Evolutionary conservation across 1,284 basidiomycete species (phyloP), one percentile per base, ranked within the genome.

Genomic region (Malassezia caprae): DNA sequence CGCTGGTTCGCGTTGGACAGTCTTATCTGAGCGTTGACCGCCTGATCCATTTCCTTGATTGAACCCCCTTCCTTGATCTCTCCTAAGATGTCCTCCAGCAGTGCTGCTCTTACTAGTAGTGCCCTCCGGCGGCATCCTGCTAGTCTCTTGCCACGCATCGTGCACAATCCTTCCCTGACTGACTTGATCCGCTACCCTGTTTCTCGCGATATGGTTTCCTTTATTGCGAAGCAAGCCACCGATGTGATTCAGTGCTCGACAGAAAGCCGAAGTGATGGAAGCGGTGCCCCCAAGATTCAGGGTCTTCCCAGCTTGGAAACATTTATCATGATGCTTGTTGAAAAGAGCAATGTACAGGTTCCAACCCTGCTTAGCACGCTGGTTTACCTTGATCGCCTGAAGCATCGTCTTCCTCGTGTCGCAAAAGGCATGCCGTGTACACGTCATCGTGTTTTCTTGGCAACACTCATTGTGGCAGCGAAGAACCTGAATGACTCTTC

Each of bases 401-500:
- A 85, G 50, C 76, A 80, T 44, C 86, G 86, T 70, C 79, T 96
- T 43, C 88, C 90, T 10, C 80, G 83, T 53, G 82, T 89, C 76
- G 76, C 88, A 44, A 90, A 88, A 80, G 91, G 91, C 48, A 85
- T 91, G 80, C 83, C 86, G 23, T 93, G 88, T 76, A 91, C 91
- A 5, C 83, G 88, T 48, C 91, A 96, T 76, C 86, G 93, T 46
- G 86, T 96, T 61, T 96, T 98, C 77, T 82, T 98, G 64, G 91
- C 93, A 34, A 85, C 87, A 0, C 83, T 96, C 69, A 96, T 98
- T 76, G 87, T 91, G 46, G 86, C 93, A 27, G 87, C 90, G 65
- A 98, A 98, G 78, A 96, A 96, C 77, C 82, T 96, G 71, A 96
- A 98, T 78, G 91, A 96, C 78, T 89, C 88, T 27, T 76, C 75